These are phyloP conservation scores for Phytopythium chamaehyphon DNA, from an alignment of 352 stramenopile species.

Conservation along the genomic window DNA sequence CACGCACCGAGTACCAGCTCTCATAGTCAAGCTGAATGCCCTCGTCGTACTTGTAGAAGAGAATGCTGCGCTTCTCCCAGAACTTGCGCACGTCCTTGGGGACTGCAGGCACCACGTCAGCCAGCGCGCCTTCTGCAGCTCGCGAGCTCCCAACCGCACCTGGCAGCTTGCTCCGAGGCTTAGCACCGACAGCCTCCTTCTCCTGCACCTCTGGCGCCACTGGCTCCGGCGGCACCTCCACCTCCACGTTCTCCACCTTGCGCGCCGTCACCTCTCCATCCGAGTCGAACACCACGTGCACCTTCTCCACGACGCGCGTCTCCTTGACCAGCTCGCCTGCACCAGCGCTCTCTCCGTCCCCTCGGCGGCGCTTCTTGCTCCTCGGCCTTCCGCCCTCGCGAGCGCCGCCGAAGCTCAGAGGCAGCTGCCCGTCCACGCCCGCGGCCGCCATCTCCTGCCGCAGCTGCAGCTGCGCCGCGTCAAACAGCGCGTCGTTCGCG, in stretches of 20 bases:
- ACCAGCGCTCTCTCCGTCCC: not conserved
- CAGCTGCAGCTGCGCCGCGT: slow-evolving; percentile 49
- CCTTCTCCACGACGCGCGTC: slow-evolving; percentile 39
- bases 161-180: slow-evolving; percentile 13
- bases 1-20: slow-evolving; percentile 88
- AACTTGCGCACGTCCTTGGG: slow-evolving; percentile 77
- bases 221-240: slow-evolving; percentile 10
- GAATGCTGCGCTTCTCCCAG: slow-evolving; percentile 82
- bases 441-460: slow-evolving; percentile 55
- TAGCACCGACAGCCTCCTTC: not conserved
- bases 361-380: slow-evolving; percentile 26
- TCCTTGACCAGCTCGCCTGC: slow-evolving; percentile 3
- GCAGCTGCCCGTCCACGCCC: slow-evolving; percentile 45
- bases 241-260: slow-evolving; percentile 34
- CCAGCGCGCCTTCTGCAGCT: slow-evolving; percentile 2
- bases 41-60: slow-evolving; percentile 91
- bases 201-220: slow-evolving; percentile 9
- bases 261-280: slow-evolving; percentile 52
- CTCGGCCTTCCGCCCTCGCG: slow-evolving; percentile 8
- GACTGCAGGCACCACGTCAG: slow-evolving; percentile 15
- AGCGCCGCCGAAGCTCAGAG: slow-evolving; percentile 48
- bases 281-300: slow-evolving; percentile 63
- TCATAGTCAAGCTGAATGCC: slow-evolving; percentile 91
- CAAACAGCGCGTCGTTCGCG: slow-evolving; percentile 33
- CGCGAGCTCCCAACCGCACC: slow-evolving; percentile 13